Evolutionary conservation across 139 green algal genomes (phyloP).

Genomic region (Picochlorum sp.): DNA sequence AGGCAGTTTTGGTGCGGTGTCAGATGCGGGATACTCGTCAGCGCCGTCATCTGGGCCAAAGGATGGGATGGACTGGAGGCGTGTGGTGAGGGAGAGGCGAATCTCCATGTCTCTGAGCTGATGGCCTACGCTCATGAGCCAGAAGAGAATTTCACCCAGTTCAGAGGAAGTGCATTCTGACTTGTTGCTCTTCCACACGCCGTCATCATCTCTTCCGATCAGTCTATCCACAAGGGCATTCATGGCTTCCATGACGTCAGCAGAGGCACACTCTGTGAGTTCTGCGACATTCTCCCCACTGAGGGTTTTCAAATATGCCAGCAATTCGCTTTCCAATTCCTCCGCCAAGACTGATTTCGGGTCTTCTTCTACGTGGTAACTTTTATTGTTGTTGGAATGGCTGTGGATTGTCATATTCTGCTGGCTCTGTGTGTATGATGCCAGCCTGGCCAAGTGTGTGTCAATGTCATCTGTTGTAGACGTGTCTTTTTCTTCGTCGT

Average conservation of each 20-base stretch:
- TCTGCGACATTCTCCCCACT: conserved; percentile 35
- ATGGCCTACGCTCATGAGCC: conserved; percentile 66
- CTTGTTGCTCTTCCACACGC: conserved; percentile 13
- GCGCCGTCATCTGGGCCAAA: conserved; percentile 10
- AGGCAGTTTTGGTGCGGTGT: neutral
- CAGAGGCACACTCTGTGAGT: conserved; percentile 30
- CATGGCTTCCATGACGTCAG: conserved; percentile 79
- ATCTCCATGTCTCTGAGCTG: conserved; percentile 62
- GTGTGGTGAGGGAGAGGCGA: conserved; percentile 13
- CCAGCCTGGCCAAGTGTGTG: too few relatives aligned
- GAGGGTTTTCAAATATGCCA: conserved; percentile 71
- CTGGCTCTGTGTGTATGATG: too few relatives aligned
- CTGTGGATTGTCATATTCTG: too few relatives aligned
- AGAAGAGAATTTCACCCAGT: conserved; percentile 66
- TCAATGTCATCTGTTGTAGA: too few relatives aligned
- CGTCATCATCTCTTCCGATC: conserved; percentile 32
- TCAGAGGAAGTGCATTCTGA: conserved; percentile 43
- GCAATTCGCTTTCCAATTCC: conserved; percentile 43
- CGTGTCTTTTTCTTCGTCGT: neutral
- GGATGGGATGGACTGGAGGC: neutral
- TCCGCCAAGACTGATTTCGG: neutral
- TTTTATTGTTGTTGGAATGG: neutral
- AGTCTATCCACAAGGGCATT: conserved; percentile 69
- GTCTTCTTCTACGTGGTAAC: neutral
- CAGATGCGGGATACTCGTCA: neutral